These are phyloP conservation scores for Pseudohyphozyma bogoriensis DNA, from an alignment of 768 basidiomycete genomes.

Conservation along the genomic window DNA sequence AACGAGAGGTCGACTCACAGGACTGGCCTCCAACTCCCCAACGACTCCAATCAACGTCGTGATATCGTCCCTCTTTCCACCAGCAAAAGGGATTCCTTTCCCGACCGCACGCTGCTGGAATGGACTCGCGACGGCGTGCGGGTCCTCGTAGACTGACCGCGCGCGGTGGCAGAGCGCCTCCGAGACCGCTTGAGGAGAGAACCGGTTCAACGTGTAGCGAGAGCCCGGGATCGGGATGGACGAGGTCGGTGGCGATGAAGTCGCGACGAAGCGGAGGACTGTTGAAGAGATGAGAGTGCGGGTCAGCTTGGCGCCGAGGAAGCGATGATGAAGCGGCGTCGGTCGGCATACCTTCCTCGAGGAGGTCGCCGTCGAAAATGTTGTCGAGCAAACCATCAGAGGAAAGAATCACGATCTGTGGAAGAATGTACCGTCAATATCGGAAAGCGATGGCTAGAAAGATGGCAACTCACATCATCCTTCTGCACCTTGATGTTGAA, in stretches of 20 bases:
- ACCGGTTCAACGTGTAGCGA: constrained; percentile 41
- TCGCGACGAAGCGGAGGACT: constrained; percentile 28
- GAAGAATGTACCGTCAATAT: neutral
- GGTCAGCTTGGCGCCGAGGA: constrained; percentile 36
- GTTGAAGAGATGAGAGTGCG: constrained; percentile 38
- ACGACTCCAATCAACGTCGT: constrained; percentile 27
- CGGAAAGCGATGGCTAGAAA: constrained; percentile 30
- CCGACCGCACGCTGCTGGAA: constrained; percentile 34
- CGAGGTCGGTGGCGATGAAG: constrained; percentile 11
- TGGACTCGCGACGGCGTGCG: constrained; percentile 30
- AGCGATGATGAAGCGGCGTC: too few relatives aligned
- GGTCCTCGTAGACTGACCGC: constrained; percentile 52
- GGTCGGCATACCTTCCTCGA: constrained; percentile 70
- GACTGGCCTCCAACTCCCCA: constrained; percentile 26
- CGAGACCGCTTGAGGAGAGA: constrained; percentile 30
- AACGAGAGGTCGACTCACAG: constrained; percentile 13
- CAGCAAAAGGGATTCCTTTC: constrained; percentile 32
- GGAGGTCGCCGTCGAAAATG: constrained; percentile 74
- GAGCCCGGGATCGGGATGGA: constrained; percentile 5
- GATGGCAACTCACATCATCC: constrained; percentile 33
- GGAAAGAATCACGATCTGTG: constrained; percentile 63
- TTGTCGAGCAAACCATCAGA: constrained; percentile 77
- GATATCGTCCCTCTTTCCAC: constrained; percentile 32
- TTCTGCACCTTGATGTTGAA: constrained; percentile 42
- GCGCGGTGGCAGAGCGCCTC: constrained; percentile 75